phyloP scores from a whole-genome alignment of 2,329 filamentous ascomycete genomes.

The Cercospora sesami region DNA sequence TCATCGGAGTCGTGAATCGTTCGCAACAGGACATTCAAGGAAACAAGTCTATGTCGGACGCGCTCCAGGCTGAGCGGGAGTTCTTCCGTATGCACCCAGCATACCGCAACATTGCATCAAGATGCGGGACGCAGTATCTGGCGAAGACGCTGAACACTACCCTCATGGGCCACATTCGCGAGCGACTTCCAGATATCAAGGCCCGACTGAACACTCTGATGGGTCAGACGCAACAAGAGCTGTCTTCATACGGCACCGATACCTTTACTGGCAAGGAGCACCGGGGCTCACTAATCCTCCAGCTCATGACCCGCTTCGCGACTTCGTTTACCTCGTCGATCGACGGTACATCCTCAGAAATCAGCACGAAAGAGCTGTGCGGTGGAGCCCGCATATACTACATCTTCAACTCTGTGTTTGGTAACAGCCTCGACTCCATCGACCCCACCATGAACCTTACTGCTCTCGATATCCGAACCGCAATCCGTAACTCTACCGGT shows the following conservation, averaged over 20 bases:
- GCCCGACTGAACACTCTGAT: constrained; percentile 95
- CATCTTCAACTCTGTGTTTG: constrained; percentile 98
- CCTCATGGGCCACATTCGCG: constrained; percentile 93
- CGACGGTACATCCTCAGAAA: constrained; percentile 96
- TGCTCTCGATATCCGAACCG: constrained; percentile 90
- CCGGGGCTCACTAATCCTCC: constrained; percentile 87
- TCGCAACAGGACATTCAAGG: constrained; percentile 98
- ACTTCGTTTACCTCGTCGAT: constrained; percentile 98
- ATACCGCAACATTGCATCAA: constrained; percentile 90
- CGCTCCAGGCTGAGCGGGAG: constrained; percentile 82
- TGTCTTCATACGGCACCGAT: constrained; percentile 96
- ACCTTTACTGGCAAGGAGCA: constrained; percentile 98
- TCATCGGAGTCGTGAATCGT: constrained; percentile 96
- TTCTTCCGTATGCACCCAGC: constrained; percentile 98
- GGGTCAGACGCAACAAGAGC: constrained; percentile 98
- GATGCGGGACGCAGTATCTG: constrained; percentile 90
- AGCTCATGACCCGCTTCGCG: constrained; percentile 97
- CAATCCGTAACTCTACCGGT: constrained; percentile 96
- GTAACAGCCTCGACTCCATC: constrained; percentile 91
- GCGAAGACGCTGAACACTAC: constrained; percentile 94
- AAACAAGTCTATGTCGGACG: constrained; percentile 91
- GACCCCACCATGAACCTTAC: constrained; percentile 95
- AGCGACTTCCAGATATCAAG: constrained; percentile 95
- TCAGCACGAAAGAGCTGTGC: constrained; percentile 96
- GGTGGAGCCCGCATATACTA: constrained; percentile 96